Conservation (phyloP, 192 early-diverging fungal genomes). For the Podila epicladia region DNA sequence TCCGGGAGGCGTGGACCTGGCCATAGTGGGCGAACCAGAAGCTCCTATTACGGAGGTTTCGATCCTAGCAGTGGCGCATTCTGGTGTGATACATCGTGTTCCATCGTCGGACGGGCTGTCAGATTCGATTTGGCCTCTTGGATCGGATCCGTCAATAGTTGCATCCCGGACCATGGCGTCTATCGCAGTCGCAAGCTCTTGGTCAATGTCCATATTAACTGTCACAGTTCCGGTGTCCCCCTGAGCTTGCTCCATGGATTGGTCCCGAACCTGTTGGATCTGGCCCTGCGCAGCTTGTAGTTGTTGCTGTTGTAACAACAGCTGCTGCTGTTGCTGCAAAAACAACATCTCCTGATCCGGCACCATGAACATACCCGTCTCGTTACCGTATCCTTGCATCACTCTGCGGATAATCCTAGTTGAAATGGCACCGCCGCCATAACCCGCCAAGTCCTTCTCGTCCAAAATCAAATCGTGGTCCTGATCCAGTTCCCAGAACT, state of each 20-base stretch:
- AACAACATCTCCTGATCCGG: slow-evolving; percentile 29
- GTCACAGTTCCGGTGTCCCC: background rate
- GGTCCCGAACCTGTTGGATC: no score
- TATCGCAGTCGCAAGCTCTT: background rate
- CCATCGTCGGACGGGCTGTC: background rate
- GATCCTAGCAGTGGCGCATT: no score
- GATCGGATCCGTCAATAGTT: background rate
- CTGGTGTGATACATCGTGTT: no score
- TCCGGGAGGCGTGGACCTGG: slow-evolving; percentile 14
- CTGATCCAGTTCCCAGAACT: slow-evolving; percentile 94
- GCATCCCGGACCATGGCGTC: background rate
- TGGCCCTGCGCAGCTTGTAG: background rate
- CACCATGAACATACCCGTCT: slow-evolving; percentile 54
- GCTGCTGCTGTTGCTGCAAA: slow-evolving; percentile 36
- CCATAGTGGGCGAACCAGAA: background rate
- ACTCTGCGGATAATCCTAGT: slow-evolving; percentile 75
- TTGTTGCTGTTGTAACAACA: slow-evolving; percentile 14
- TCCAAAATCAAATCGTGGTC: slow-evolving; percentile 88
- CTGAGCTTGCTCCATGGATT: no score
- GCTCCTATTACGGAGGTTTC: background rate
- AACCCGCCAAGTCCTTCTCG: slow-evolving; percentile 72
- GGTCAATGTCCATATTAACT: background rate
- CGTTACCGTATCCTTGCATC: slow-evolving; percentile 72
- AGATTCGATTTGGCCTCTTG: background rate
- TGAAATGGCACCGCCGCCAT: slow-evolving; percentile 79